phyloP scores from a whole-genome alignment of 2,329 filamentous ascomycete species.

The Chrysosporium queenslandicum region DNA sequence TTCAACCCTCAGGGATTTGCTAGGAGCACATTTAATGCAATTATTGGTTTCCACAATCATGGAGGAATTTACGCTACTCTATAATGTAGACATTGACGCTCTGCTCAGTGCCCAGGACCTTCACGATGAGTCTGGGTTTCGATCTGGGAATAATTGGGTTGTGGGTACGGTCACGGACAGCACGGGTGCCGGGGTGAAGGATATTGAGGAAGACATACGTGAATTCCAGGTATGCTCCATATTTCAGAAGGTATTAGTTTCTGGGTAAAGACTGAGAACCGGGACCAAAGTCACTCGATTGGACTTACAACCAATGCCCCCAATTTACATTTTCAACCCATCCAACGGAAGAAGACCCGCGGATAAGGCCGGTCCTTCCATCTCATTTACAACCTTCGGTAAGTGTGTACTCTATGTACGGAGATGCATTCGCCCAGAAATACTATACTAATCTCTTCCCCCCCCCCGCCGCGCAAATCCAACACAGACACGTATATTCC shows the following conservation, averaged over 20 bases:
- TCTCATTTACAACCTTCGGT: constrained; percentile 41
- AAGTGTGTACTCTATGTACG: constrained; percentile 21
- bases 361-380: constrained; percentile 45
- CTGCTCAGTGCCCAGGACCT: constrained; percentile 27
- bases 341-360: constrained; percentile 49
- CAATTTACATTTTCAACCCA: constrained; percentile 63
- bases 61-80: constrained; percentile 57
- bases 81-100: constrained; percentile 40
- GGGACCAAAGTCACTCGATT: constrained; percentile 39
- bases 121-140: constrained; percentile 28
- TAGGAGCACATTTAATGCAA: constrained; percentile 39
- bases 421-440: background rate
- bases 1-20: constrained; percentile 41
- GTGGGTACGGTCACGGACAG: constrained; percentile 44
- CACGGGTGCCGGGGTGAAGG: constrained; percentile 37
- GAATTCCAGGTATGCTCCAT: constrained; percentile 44
- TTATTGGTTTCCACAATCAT: constrained; percentile 46
- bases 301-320: constrained; percentile 80
- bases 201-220: constrained; percentile 51
- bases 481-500: constrained; percentile 33
- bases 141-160: constrained; percentile 29
- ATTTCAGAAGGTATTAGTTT: background rate
- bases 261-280: background rate
- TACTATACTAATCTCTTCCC: constrained; percentile 1
- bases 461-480: background rate